Conservation (phyloP, 2,329 filamentous ascomycete genomes). For the Clarireedia monteithiana region DNA sequence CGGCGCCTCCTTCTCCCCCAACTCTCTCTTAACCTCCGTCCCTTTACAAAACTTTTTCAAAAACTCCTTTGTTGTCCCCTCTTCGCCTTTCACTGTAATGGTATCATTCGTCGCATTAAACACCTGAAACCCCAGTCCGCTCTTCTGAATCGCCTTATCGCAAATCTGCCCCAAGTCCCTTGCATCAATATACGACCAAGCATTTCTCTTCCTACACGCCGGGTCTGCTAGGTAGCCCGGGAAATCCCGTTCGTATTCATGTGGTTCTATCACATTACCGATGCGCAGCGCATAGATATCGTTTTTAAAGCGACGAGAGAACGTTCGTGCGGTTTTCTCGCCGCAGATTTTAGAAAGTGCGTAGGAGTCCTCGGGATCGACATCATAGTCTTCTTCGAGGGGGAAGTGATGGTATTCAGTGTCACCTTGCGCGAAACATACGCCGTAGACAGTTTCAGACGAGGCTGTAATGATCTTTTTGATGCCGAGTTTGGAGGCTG, state of each 20-base stretch:
- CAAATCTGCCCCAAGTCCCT: slow-evolving; percentile 55
- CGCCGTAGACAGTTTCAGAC: slow-evolving; percentile 52
- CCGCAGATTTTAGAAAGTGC: slow-evolving; percentile 52
- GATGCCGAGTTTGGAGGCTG: slow-evolving; percentile 52
- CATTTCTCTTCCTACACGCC: slow-evolving; percentile 45
- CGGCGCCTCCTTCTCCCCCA: slow-evolving; percentile 52
- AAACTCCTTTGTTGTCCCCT: slow-evolving; percentile 42
- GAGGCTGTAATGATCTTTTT: slow-evolving; percentile 52
- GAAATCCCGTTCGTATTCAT: slow-evolving; percentile 50
- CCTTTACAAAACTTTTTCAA: slow-evolving; percentile 41
- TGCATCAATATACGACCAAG: slow-evolving; percentile 57
- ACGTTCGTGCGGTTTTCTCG: slow-evolving; percentile 43
- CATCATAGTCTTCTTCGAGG: slow-evolving; percentile 49
- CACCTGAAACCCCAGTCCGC: slow-evolving; percentile 52
- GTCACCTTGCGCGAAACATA: slow-evolving; percentile 52
- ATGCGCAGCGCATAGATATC: slow-evolving; percentile 57
- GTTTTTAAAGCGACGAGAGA: slow-evolving; percentile 41
- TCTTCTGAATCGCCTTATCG: slow-evolving; percentile 42
- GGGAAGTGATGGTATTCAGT: slow-evolving; percentile 42
- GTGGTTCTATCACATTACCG: slow-evolving; percentile 53
- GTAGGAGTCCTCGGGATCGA: slow-evolving; percentile 44
- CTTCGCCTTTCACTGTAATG: slow-evolving; percentile 40
- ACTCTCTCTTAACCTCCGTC: slow-evolving; percentile 44
- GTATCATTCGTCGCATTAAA: slow-evolving; percentile 59
- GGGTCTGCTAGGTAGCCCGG: slow-evolving; percentile 42